Percentiles rank a stretch among this genome's conserved stretches.
phyloP scores from a whole-genome alignment of 495 filamentous ascomycete genomes.

The Pseudevernia furfuracea region DNA sequence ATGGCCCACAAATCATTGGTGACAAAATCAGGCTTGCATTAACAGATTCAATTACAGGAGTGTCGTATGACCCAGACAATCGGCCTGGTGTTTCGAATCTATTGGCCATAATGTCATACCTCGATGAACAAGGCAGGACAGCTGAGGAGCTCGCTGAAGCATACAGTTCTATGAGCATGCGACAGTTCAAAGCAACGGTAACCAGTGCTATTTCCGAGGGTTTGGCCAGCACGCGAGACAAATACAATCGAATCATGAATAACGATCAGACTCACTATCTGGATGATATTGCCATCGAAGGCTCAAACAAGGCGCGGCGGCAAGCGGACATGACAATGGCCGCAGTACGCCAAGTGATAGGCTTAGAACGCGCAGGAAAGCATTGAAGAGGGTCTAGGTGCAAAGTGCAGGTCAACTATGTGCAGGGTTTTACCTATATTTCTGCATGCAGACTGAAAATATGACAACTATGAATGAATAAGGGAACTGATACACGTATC shows the following conservation, averaged over 20 bases:
- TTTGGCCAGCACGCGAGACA: constrained; percentile 53
- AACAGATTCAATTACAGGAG: constrained; percentile 59
- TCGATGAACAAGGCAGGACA: constrained; percentile 40
- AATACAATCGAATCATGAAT: constrained; percentile 47
- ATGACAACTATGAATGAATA: too few relatives aligned
- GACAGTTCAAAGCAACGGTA: constrained; percentile 59
- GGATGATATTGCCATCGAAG: constrained; percentile 51
- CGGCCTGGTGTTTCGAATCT: constrained; percentile 86
- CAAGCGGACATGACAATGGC: constrained; percentile 64
- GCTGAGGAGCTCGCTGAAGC: constrained; percentile 50
- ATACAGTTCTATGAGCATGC: constrained; percentile 45
- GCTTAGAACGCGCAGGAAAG: constrained; percentile 34
- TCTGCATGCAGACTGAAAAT: too few relatives aligned
- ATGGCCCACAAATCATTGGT: constrained; percentile 50
- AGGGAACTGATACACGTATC: too few relatives aligned
- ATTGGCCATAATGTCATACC: constrained; percentile 63
- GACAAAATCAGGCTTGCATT: constrained; percentile 62
- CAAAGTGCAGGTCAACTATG: not conserved
- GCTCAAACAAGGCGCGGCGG: constrained; percentile 49
- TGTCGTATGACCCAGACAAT: constrained; percentile 61
- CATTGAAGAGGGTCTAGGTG: not conserved
- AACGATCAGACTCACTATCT: constrained; percentile 45
- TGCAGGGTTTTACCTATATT: too few relatives aligned
- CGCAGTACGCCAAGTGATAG: constrained; percentile 53
- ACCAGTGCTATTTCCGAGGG: constrained; percentile 45